These are phyloP conservation scores for Prunella vulgaris DNA, from an alignment of 257 asterid genomes.

Conservation along the genomic window DNA sequence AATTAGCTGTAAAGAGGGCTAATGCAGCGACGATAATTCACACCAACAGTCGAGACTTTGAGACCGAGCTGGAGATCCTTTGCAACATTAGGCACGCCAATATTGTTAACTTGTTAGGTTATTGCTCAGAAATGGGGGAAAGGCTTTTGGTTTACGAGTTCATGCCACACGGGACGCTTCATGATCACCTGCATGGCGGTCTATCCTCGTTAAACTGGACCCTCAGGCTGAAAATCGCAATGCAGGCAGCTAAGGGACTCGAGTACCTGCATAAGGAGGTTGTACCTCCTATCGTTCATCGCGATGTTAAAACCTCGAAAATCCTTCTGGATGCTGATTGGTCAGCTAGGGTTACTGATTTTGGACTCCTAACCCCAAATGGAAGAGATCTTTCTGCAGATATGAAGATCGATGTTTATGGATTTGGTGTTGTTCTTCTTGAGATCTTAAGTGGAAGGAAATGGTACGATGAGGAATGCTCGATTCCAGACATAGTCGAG, in stretches of 20 bases:
- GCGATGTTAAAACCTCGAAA: constrained; percentile 74
- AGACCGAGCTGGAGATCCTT: constrained; percentile 76
- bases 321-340: constrained; percentile 83
- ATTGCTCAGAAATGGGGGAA: constrained; percentile 96
- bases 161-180: constrained; percentile 91
- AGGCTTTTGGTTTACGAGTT: constrained; percentile 79
- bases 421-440: constrained; percentile 79
- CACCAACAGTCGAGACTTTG: constrained; percentile 76
- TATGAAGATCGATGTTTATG: constrained; percentile 58
- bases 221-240: constrained; percentile 64
- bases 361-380: constrained; percentile 53
- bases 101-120: constrained; percentile 84
- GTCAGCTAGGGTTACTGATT: constrained; percentile 72
- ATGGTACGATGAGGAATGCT: constrained; percentile 59
- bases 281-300: constrained; percentile 81
- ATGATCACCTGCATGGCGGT: constrained; percentile 94
- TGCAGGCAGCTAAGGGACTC: constrained; percentile 85
- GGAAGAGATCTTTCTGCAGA: constrained; percentile 51
- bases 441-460: constrained; percentile 92
- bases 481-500: constrained; percentile 64
- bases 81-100: constrained; percentile 69
- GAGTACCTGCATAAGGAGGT: constrained; percentile 74
- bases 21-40: constrained; percentile 95
- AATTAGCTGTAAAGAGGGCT: constrained; percentile 90
- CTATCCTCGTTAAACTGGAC: constrained; percentile 68